Evolutionary conservation across 306 rosid species (phyloP), one percentile per base, ranked within the genome.

Genomic region (Lathyrus aphaca): DNA sequence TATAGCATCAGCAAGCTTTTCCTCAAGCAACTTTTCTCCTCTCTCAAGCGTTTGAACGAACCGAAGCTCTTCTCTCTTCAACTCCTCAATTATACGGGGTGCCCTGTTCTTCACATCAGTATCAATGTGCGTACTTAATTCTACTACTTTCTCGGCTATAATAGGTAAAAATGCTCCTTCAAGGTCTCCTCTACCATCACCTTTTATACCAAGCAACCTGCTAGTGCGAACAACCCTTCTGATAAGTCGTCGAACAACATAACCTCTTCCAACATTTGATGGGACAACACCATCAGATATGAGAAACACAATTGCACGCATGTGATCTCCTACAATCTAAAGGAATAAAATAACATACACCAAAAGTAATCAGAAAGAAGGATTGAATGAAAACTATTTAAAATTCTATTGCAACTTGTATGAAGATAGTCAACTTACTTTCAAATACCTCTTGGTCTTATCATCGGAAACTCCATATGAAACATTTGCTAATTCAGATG

Each of bases 291-390:
- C 98, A 54, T 90, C 98, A 19, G 96, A 86, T 82, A 93, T 85
- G 77, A 93, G 93, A 85, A 85, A 90, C 4, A 93, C 98, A 85
- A 90, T 71, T 46, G 98, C 97, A 82, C 98, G 98, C 92, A 88
- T 66, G 82, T 90, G 98, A 78, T 90, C 98, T 64, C 98, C 98
- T 74, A 93, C 79, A 69, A 93, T 88, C 98, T 93, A 81, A 46
- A 64, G 12, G 18, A 75, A 55, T 10, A 64, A 74, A 27, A 72
- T 38, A 5, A 67, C 42, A 63, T 48, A 38, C 29, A 30, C 50
- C 44, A 75, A 27, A 49, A 44, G 54, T 30, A 45, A 40, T 23
- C 44, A 4, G 66, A 38, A 48, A 69, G 42, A 27, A 6, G 57
- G 55, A 74, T 63, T 82, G 62, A 68, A 81, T 57, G 44, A 42